A percentile compares a stretch with the other conserved stretches of the same genome.
Conservation (phyloP, 2,329 filamentous ascomycete genomes). For the Phyllosticta ampelicida region DNA sequence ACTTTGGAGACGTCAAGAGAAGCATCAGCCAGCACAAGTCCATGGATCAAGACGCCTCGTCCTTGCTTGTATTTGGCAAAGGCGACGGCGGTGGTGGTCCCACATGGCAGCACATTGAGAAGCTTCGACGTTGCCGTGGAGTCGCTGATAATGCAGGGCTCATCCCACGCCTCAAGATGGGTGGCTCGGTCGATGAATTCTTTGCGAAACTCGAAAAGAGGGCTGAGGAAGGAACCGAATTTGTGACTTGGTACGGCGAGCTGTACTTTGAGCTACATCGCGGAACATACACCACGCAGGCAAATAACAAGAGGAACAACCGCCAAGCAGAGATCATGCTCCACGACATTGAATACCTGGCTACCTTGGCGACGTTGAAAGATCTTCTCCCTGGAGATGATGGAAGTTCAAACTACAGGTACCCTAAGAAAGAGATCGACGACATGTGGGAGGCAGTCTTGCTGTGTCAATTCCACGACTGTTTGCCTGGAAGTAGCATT, state of each 20-base stretch:
- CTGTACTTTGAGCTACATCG: conserved; percentile 96
- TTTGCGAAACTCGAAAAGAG: conserved; percentile 78
- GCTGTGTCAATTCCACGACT: conserved; percentile 96
- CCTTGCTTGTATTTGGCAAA: conserved; percentile 88
- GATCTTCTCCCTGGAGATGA: conserved; percentile 36
- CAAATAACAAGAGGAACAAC: conserved; percentile 95
- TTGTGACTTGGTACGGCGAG: conserved; percentile 96
- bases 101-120: conserved; percentile 88
- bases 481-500: conserved; percentile 85
- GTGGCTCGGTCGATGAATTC: conserved; percentile 85
- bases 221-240: conserved; percentile 51
- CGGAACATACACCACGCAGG: conserved; percentile 93
- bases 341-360: conserved; percentile 77
- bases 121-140: conserved; percentile 82
- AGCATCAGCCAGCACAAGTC: conserved; percentile 91
- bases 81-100: conserved; percentile 93
- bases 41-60: conserved; percentile 83
- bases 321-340: conserved; percentile 74
- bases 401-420: conserved; percentile 53
- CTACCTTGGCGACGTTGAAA: conserved; percentile 72
- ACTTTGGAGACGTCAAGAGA: conserved; percentile 87
- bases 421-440: conserved; percentile 89
- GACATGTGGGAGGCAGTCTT: conserved; percentile 90
- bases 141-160: conserved; percentile 78
- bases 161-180: conserved; percentile 80